phyloP scores from a whole-genome alignment of 2,329 filamentous ascomycete species.

The Fusarium chlamydosporum region DNA sequence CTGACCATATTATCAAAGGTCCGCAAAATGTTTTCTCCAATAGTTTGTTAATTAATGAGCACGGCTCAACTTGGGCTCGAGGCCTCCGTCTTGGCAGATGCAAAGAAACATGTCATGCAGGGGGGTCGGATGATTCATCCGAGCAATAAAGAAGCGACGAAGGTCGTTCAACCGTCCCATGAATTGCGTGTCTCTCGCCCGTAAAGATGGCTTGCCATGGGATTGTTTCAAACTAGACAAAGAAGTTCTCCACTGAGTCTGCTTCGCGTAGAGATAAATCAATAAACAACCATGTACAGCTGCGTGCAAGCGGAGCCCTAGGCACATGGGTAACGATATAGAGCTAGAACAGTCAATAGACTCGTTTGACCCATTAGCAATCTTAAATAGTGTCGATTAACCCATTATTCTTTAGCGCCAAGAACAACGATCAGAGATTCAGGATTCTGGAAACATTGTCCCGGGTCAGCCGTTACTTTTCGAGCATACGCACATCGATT shows the following conservation, averaged over 20 bases:
- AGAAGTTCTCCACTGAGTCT: slow-evolving; percentile 2
- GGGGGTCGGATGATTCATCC: not conserved
- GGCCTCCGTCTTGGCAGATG: not conserved
- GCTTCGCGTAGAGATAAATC: slow-evolving; percentile 1
- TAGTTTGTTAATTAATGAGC: slow-evolving; percentile 6
- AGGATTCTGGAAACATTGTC: not conserved
- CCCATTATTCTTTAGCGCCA: slow-evolving; percentile 10
- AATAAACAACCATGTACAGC: not conserved
- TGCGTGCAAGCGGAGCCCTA: not conserved
- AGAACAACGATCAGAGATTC: slow-evolving; percentile 3
- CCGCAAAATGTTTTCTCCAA: slow-evolving; percentile 24
- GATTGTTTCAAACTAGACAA: slow-evolving; percentile 12
- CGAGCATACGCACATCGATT: not conserved
- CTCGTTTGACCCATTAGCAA: slow-evolving; percentile 14
- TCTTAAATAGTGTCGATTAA: not conserved
- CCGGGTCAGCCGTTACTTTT: not conserved
- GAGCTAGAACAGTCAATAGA: slow-evolving; percentile 27
- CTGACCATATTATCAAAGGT: not conserved
- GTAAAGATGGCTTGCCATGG: slow-evolving; percentile 18
- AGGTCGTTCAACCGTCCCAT: not conserved
- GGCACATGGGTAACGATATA: not conserved
- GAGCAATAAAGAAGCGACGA: not conserved
- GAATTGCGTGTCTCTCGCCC: not conserved
- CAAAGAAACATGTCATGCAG: not conserved
- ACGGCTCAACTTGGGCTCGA: slow-evolving; percentile 1